Evolutionary conservation across 1,284 basidiomycete species (phyloP).

Genomic region (Cutaneotrichosporon curvatum): DNA sequence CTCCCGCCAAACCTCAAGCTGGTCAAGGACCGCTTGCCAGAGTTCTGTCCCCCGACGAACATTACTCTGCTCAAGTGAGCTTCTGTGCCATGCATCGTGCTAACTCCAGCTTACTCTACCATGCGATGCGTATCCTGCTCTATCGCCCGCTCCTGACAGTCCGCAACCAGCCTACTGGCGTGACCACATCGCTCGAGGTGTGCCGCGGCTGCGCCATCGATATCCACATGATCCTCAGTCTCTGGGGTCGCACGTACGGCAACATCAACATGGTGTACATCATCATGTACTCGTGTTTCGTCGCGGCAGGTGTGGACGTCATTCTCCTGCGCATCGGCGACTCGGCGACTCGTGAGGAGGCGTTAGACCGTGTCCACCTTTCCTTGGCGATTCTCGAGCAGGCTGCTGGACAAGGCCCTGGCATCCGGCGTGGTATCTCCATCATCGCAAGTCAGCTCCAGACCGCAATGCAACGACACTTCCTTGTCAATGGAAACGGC

Average conservation of each 20-base stretch:
- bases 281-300: constrained; percentile 21
- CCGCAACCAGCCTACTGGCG: constrained; percentile 14
- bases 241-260: constrained; percentile 22
- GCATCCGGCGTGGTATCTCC: constrained; percentile 16
- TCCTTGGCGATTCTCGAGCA: constrained; percentile 20
- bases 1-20: constrained; percentile 8
- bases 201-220: constrained; percentile 20
- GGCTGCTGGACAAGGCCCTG: constrained; percentile 17
- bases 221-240: constrained; percentile 18
- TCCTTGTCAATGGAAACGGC: not conserved
- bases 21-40: constrained; percentile 9
- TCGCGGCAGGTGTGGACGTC: constrained; percentile 22
- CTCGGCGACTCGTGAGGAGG: constrained; percentile 17
- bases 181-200: constrained; percentile 17
- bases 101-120: constrained; percentile 16
- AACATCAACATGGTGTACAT: constrained; percentile 25
- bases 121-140: constrained; percentile 17
- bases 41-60: constrained; percentile 19
- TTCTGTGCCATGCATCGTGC: not conserved
- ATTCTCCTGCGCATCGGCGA: constrained; percentile 20
- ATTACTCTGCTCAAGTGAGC: constrained; percentile 15
- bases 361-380: constrained; percentile 18
- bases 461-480: constrained; percentile 11
- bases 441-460: constrained; percentile 20
- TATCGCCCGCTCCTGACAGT: constrained; percentile 20